These are phyloP conservation scores for Tulasnella sp. DNA, from an alignment of 768 basidiomycete species.

Conservation along the genomic window DNA sequence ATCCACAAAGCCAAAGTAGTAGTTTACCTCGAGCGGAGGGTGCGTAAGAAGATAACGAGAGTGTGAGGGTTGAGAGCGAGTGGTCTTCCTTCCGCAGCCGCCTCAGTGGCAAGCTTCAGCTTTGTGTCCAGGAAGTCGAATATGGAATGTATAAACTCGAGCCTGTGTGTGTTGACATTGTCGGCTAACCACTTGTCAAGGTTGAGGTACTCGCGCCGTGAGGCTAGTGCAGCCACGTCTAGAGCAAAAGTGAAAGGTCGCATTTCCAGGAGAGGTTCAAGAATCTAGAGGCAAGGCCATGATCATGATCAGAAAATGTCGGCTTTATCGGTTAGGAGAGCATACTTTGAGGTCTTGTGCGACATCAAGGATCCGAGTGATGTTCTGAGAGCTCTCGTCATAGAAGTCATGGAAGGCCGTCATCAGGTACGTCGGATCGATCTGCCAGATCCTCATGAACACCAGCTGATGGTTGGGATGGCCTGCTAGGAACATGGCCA, in stretches of 20 bases:
- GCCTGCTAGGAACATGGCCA: slow-evolving; percentile 82
- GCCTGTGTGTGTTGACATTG: slow-evolving; percentile 69
- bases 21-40: slow-evolving; percentile 70
- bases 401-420: slow-evolving; percentile 88
- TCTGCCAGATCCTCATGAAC: slow-evolving; percentile 93
- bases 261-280: slow-evolving; percentile 84
- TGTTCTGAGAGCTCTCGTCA: slow-evolving; percentile 81
- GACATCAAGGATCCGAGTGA: slow-evolving; percentile 88
- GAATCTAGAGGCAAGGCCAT: slow-evolving; percentile 41
- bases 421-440: slow-evolving; percentile 74
- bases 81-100: slow-evolving; percentile 63
- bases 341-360: slow-evolving; percentile 81
- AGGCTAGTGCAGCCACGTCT: slow-evolving; percentile 89
- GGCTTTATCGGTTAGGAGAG: background rate
- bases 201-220: slow-evolving; percentile 85
- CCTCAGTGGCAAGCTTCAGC: slow-evolving; percentile 83
- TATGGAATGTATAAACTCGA: slow-evolving; percentile 76
- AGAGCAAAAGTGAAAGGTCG: slow-evolving; percentile 82
- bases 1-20: background rate
- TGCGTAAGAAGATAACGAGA: slow-evolving; percentile 84
- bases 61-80: slow-evolving; percentile 81
- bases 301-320: background rate
- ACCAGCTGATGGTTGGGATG: slow-evolving; percentile 94
- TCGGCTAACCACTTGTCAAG: slow-evolving; percentile 94
- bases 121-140: slow-evolving; percentile 86